phyloP scores from a whole-genome alignment of 2,329 filamentous ascomycete species.

The Didymella segeticola region DNA sequence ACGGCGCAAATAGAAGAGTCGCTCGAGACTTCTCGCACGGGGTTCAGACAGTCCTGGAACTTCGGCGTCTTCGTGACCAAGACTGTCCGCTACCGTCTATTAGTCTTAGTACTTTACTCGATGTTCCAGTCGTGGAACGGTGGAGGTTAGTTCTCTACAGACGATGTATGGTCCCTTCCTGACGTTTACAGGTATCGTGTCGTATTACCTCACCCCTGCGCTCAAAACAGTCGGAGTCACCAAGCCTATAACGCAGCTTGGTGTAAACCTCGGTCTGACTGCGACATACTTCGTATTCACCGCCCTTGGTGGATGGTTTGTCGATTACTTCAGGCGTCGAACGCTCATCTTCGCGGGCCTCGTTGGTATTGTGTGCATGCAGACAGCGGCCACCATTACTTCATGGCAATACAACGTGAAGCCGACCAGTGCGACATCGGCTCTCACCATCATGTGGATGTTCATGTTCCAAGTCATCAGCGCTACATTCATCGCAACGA shows the following conservation, averaged over 20 bases:
- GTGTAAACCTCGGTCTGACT: slow-evolving; percentile 54
- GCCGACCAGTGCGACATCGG: slow-evolving; percentile 42
- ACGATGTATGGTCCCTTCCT: background rate
- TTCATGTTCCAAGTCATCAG: slow-evolving; percentile 58
- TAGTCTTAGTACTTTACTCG: slow-evolving; percentile 56
- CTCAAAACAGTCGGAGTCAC: slow-evolving; percentile 54
- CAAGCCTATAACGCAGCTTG: slow-evolving; percentile 48
- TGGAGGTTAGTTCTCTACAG: slow-evolving; percentile 32
- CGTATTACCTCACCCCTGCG: slow-evolving; percentile 51
- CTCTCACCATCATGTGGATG: slow-evolving; percentile 56
- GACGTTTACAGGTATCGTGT: background rate
- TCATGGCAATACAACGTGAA: slow-evolving; percentile 54
- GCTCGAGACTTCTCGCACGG: slow-evolving; percentile 48
- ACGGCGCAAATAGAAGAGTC: slow-evolving; percentile 55
- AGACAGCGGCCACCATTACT: slow-evolving; percentile 56
- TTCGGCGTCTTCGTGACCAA: slow-evolving; percentile 57
- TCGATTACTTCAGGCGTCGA: slow-evolving; percentile 53
- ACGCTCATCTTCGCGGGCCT: slow-evolving; percentile 56
- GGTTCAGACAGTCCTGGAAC: slow-evolving; percentile 53
- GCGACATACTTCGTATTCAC: slow-evolving; percentile 58
- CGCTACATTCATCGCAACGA: slow-evolving; percentile 55
- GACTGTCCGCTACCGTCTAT: slow-evolving; percentile 52
- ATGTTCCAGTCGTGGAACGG: slow-evolving; percentile 58
- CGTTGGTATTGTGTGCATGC: slow-evolving; percentile 53
- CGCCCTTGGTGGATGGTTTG: slow-evolving; percentile 49